Percentiles rank a stretch among this genome's conserved stretches.
Conservation (phyloP, 2,329 filamentous ascomycete species). For the Alternaria dauci region DNA sequence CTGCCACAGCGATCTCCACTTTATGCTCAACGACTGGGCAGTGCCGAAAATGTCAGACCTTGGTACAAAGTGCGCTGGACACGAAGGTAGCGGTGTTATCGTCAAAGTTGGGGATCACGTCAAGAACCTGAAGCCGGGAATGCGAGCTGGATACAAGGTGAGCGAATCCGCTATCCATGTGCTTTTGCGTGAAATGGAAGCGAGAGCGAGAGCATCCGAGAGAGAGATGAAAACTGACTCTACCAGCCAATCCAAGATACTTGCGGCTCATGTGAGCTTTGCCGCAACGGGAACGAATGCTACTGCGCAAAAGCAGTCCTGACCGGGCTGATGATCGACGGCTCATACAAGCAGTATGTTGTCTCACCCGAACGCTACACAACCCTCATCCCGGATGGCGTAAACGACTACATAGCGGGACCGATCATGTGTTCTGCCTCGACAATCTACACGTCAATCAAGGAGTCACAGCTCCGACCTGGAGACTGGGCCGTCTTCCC, state of each 20-base stretch:
- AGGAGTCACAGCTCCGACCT: conserved; percentile 59
- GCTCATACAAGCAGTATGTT: conserved; percentile 68
- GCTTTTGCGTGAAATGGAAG: not conserved
- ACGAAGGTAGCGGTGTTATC: conserved; percentile 67
- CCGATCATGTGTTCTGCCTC: conserved; percentile 69
- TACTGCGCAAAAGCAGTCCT: conserved; percentile 59
- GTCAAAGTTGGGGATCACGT: conserved; percentile 65
- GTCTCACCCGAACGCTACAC: conserved; percentile 64
- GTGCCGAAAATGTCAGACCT: conserved; percentile 50
- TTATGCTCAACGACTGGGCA: conserved; percentile 64
- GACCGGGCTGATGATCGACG: conserved; percentile 55
- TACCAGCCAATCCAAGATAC: conserved; percentile 37
- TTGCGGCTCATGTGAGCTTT: conserved; percentile 55
- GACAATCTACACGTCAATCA: conserved; percentile 66
- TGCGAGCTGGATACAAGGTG: conserved; percentile 50
- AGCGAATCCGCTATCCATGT: not conserved
- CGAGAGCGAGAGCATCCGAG: not conserved
- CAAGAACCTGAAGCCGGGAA: conserved; percentile 56
- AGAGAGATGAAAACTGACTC: conserved; percentile 12
- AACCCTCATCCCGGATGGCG: conserved; percentile 63
- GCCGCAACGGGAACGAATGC: conserved; percentile 62
- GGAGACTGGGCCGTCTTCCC: conserved; percentile 66
- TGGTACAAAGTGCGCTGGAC: conserved; percentile 59
- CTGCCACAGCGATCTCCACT: conserved; percentile 66
- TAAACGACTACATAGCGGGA: conserved; percentile 64